Base-by-base conservation (phyloP, 257 asterid genomes). In the Salvia miltiorrhiza region DNA sequence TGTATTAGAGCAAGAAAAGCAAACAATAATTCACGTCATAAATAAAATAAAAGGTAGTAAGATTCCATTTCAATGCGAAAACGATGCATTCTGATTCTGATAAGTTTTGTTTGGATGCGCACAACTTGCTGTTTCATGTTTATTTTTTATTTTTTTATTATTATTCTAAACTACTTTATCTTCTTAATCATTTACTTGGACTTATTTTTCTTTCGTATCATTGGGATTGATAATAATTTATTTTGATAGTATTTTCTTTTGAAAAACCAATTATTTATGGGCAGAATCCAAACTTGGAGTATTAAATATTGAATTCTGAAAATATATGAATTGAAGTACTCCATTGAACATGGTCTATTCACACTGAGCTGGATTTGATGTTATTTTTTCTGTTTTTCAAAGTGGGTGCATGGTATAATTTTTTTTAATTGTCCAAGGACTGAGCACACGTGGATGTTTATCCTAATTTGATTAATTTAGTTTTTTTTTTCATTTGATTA, bases 401-500 rank as follows among this genome's bases (percentile, higher is more conserved):
- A 43, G 76, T 39, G 41, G 45, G 44, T 7, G 45, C 54, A 60
- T 35, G 16, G n/a, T 59, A 4, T 16, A 8, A 30, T 7, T 1
- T 20, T 59, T 49, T 55, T 35, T n/a, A 16, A 78, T 55, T 67
- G 57, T 63, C 40, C 17, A 35, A 19, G 28, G 28, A 7, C 55
- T 65, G 43, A 7, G 53, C 73, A 70, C 77, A 67, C 65, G 73
- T 79, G 70, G 77, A 81, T 76, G 83, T 49, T 74, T 71, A 73
- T 81, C 76, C 68, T 45, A n/a, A n/a, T n/a, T n/a, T n/a, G n/a
- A n/a, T n/a, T n/a, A n/a, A n/a, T n/a, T n/a, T n/a, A n/a, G n/a
- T n/a, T n/a, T n/a, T n/a, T n/a, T n/a, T n/a, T n/a, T n/a, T n/a
- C 28, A n/a, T 40, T 39, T 9, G 60, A 61, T 33, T n/a, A 26